Conservation (phyloP, 768 basidiomycete species). For the Mrakia blollopis region DNA sequence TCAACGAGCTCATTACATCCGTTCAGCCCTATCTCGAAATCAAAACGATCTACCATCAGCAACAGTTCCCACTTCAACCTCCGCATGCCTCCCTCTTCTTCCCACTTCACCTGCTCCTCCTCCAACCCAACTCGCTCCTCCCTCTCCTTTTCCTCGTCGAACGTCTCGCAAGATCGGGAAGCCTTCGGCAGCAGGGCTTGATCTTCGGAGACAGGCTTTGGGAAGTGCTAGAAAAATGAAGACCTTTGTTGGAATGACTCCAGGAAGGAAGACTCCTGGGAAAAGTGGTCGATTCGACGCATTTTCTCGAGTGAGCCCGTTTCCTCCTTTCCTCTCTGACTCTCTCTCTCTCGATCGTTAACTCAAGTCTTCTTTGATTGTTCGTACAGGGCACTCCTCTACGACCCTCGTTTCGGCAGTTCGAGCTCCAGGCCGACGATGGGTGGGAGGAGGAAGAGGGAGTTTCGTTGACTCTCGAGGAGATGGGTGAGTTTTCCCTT, state of each 20-base stretch:
- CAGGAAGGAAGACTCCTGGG: not conserved
- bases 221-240: not conserved
- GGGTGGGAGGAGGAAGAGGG: constrained; percentile 9
- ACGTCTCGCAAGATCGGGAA: not conserved
- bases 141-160: not conserved
- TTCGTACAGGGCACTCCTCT: not conserved
- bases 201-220: not conserved
- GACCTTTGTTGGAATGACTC: not conserved
- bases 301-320: not conserved
- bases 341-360: not conserved
- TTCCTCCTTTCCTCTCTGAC: not conserved
- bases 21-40: not conserved
- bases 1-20: not conserved
- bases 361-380: not conserved
- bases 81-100: not conserved
- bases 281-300: not conserved
- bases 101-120: not conserved
- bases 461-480: not conserved
- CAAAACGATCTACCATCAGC: not conserved
- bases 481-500: not conserved
- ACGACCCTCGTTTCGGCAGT: not conserved
- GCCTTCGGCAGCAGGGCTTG: not conserved
- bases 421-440: not conserved
- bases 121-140: not conserved
- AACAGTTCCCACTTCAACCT: not conserved